phyloP scores from a whole-genome alignment of 208 protist genomes.

The Leishmania mexicana region DNA sequence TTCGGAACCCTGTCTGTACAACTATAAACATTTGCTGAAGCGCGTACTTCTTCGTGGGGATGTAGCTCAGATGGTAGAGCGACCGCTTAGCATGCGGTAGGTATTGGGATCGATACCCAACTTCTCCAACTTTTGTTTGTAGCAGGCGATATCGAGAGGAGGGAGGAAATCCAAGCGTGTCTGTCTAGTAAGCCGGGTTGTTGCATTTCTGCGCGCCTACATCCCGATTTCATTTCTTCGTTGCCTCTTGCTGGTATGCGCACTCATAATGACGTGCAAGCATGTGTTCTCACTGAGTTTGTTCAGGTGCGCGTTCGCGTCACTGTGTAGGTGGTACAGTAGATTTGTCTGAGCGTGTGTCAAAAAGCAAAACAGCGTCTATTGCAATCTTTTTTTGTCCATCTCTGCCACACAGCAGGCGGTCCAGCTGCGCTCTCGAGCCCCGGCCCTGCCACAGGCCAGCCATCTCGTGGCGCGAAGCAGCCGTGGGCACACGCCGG shows the following conservation, averaged over 20 bases:
- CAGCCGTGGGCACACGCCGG: background rate
- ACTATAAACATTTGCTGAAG: background rate
- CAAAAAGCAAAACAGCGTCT: background rate
- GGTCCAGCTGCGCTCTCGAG: background rate
- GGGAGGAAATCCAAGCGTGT: background rate
- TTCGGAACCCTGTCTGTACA: background rate
- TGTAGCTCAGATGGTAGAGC: slow-evolving; percentile 94
- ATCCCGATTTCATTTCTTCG: background rate
- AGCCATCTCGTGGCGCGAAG: background rate
- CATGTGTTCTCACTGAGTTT: background rate
- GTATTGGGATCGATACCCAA: slow-evolving; percentile 95
- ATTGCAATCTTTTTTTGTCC: background rate
- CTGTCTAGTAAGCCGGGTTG: background rate
- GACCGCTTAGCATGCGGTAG: slow-evolving; percentile 94
- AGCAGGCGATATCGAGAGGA: background rate
- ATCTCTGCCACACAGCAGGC: background rate
- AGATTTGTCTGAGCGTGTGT: background rate
- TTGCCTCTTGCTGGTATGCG: background rate
- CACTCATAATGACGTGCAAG: background rate
- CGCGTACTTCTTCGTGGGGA: background rate
- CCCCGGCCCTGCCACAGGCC: background rate
- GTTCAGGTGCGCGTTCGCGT: background rate
- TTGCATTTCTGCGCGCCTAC: background rate
- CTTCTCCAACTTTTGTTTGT: slow-evolving; percentile 77
- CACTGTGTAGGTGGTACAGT: background rate